These are phyloP conservation scores for Clavispora santaluciae DNA, from an alignment of 805 yeast species.

Conservation along the genomic window DNA sequence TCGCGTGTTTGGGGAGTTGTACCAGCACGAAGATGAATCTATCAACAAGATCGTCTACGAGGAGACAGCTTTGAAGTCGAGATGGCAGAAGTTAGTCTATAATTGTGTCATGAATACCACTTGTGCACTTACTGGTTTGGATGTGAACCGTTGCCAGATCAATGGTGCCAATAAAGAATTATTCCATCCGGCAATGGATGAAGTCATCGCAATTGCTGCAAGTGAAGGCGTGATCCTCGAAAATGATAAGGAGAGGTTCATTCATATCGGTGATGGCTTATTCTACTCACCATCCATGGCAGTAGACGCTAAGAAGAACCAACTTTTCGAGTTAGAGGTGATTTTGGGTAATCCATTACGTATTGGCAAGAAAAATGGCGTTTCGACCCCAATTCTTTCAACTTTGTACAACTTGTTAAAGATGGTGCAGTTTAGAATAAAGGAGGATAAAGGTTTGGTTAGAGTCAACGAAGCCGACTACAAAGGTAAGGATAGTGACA, in stretches of 20 bases:
- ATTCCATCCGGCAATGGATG: conserved; percentile 60
- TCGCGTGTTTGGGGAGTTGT: conserved; percentile 22
- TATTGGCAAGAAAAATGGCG: conserved; percentile 11
- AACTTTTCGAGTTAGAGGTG: conserved; percentile 67
- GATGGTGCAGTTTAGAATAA: conserved; percentile 56
- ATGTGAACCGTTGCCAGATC: conserved; percentile 34
- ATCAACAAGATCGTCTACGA: conserved; percentile 25
- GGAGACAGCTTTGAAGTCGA: conserved; percentile 23
- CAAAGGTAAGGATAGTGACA: conserved; percentile 13
- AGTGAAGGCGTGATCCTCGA: conserved; percentile 61
- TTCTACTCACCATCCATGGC: conserved; percentile 67
- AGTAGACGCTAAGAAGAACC: conserved; percentile 60
- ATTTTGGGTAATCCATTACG: conserved; percentile 63
- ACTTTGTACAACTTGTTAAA: conserved; percentile 55
- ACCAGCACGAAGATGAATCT: conserved; percentile 22
- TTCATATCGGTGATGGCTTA: conserved; percentile 41
- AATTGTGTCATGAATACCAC: conserved; percentile 33
- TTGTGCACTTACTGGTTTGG: conserved; percentile 30
- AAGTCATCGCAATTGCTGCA: conserved; percentile 59
- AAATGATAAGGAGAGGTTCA: conserved; percentile 27
- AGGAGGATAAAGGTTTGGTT: conserved; percentile 47
- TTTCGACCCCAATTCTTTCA: conserved; percentile 51
- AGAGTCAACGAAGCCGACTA: conserved; percentile 10
- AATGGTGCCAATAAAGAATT: conserved; percentile 25
- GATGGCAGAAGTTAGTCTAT: conserved; percentile 39